Conservation (phyloP, 345 rosid genomes). For the Gossypium thurberi region DNA sequence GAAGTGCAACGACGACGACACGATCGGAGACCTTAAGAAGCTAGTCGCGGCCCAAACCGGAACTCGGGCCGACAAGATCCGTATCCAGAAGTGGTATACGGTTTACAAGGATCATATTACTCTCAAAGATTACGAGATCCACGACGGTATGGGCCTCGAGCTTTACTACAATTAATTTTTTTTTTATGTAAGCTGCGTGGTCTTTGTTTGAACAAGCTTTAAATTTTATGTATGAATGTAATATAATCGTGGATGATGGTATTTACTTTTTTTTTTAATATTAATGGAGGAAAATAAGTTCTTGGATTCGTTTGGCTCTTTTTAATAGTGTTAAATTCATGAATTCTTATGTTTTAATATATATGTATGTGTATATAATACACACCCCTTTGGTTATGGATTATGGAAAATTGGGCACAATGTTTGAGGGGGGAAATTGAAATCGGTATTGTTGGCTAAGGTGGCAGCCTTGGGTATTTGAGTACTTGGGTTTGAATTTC, state of each 20-base stretch:
- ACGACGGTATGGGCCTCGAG: slow-evolving; percentile 81
- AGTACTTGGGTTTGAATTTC: too few relatives aligned
- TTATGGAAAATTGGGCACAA: too few relatives aligned
- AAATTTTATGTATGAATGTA: neutral
- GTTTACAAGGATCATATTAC: slow-evolving; percentile 61
- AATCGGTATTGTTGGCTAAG: too few relatives aligned
- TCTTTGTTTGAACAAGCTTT: neutral
- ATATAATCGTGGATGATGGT: neutral
- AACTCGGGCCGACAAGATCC: slow-evolving; percentile 14
- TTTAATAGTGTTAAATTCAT: neutral
- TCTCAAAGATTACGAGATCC: slow-evolving; percentile 71
- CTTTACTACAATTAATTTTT: slow-evolving; percentile 49
- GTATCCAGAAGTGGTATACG: slow-evolving; percentile 38
- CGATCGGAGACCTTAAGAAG: slow-evolving; percentile 79
- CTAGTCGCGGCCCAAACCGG: slow-evolving; percentile 78
- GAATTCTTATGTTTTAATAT: neutral
- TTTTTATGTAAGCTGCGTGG: neutral
- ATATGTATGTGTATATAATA: too few relatives aligned
- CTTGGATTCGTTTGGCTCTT: neutral
- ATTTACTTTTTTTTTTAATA: neutral
- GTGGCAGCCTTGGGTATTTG: too few relatives aligned
- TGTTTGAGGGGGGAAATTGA: too few relatives aligned
- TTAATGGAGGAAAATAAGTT: neutral
- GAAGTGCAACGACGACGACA: slow-evolving; percentile 76
- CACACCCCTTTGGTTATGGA: too few relatives aligned